phyloP scores from a whole-genome alignment of 345 rosid species.

The Citropsis articulata region DNA sequence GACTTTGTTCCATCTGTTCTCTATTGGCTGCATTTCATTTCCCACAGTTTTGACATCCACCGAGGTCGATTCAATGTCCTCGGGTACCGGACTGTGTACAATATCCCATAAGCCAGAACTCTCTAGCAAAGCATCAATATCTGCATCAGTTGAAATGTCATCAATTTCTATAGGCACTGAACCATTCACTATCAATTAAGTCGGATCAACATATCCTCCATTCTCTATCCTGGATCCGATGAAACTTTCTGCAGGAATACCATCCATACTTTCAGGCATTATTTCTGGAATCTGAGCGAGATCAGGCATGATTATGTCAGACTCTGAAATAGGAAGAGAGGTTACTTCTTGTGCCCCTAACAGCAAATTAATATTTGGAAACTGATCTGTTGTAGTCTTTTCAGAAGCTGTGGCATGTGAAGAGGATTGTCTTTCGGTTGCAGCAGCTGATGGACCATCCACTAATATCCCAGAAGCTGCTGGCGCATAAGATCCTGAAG shows the following conservation, averaged over 20 bases:
- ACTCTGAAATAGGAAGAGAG: constrained; percentile 34
- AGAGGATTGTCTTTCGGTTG: constrained; percentile 49
- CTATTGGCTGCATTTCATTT: constrained; percentile 31
- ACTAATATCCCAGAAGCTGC: constrained; percentile 29
- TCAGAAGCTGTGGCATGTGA: constrained; percentile 37
- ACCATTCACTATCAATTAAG: constrained; percentile 37
- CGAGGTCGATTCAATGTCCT: constrained; percentile 57
- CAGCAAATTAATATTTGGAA: constrained; percentile 29
- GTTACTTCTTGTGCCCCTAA: constrained; percentile 38
- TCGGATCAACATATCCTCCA: constrained; percentile 49
- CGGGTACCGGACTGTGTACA: constrained; percentile 46
- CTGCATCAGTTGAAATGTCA: constrained; percentile 51
- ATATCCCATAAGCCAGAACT: constrained; percentile 59
- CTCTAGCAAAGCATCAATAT: constrained; percentile 61
- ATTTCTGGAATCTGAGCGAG: constrained; percentile 47
- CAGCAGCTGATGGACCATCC: constrained; percentile 29
- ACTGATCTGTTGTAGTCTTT: constrained; percentile 37
- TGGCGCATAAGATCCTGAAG: constrained; percentile 36
- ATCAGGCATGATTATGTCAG: constrained; percentile 43
- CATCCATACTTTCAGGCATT: constrained; percentile 42
- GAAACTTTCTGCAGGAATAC: constrained; percentile 40
- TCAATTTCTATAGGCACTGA: constrained; percentile 51
- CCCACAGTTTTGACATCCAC: constrained; percentile 32
- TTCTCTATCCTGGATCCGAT: constrained; percentile 34
- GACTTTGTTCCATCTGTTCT: constrained; percentile 47